Evolutionary conservation across 352 stramenopile genomes (phyloP), one percentile per base, ranked within the genome.

Genomic region (Globisporangium mamillatum): DNA sequence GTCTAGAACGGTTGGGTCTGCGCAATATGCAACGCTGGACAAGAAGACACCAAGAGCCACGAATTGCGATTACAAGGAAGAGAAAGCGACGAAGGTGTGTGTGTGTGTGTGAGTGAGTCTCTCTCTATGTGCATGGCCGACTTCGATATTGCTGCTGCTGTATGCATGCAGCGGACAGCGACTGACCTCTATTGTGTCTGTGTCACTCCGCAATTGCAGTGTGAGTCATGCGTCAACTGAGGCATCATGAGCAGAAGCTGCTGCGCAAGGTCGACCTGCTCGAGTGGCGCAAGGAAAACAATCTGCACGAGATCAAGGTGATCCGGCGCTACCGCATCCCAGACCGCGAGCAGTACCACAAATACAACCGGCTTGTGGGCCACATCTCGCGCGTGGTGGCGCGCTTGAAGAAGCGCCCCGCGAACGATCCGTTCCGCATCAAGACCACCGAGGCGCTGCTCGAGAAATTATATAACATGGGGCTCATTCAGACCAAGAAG

Each of bases 181-280:
- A 24, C 24, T 66, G 18, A 55, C 14, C 34, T 50, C 22, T 16
- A 0, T 22, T 14, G 16, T 22, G 18, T 24, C 22, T 46, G 6
- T 32, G 5, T 54, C 6, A 54, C 9, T 53, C 12, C 34, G 3
- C 58, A 7, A 22, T 22, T 20, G 10, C 22, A 63, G 8, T 36
- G 27, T 50, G 9, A 58, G 6, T 22, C 18, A 98, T 98, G 78
- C 85, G 95, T 56, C 89, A 97, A 72, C 81, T 99, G 32, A 98
- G 98, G 71, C 93, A 97, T 71, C 96, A 99, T 77, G 96, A 99
- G 76, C 91, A 99, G 82, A 99, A 99, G 84, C 90, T 99, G 36
- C 84, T 99, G 8, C 98, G 98, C 66, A 99, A 99, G 76, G 97
- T 99, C 63, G 97, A 99, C 71, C 89, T 99, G 66, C 93, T 99